Conservation (phyloP, 805 yeast species). For the Cyberlindnera maclurae region DNA sequence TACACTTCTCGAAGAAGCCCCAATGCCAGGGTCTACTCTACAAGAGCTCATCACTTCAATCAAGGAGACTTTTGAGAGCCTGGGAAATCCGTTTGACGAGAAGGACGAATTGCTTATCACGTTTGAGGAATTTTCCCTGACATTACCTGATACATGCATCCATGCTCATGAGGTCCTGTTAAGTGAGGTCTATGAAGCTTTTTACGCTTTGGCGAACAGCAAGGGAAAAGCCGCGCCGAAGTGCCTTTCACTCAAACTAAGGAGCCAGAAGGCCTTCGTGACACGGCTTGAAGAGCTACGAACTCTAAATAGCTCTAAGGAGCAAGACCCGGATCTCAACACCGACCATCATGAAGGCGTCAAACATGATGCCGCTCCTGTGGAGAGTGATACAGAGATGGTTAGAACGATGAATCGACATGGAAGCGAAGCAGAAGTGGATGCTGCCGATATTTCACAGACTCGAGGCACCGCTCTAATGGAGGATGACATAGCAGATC, state of each 20-base stretch:
- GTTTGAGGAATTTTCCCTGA: slow-evolving; percentile 16
- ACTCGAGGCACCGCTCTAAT: neutral
- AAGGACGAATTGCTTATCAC: slow-evolving; percentile 14
- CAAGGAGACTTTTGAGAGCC: slow-evolving; percentile 11
- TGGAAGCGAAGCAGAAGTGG: neutral
- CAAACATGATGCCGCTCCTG: neutral
- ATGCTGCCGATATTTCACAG: neutral
- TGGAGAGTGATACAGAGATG: slow-evolving; percentile 1
- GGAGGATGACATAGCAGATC: neutral
- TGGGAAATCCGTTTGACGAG: slow-evolving; percentile 16
- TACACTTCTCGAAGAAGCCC: slow-evolving; percentile 16
- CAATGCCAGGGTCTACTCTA: slow-evolving; percentile 8
- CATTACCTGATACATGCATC: slow-evolving; percentile 14
- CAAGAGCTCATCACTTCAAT: slow-evolving; percentile 14
- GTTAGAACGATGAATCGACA: too few relatives aligned
- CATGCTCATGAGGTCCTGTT: slow-evolving; percentile 15
- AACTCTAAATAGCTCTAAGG: neutral
- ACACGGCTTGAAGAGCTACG: slow-evolving; percentile 10
- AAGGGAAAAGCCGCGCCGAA: slow-evolving; percentile 5
- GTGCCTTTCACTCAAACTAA: slow-evolving; percentile 11
- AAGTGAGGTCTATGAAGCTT: slow-evolving; percentile 14
- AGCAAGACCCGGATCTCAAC: neutral
- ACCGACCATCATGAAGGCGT: too few relatives aligned
- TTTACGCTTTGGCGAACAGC: slow-evolving; percentile 5
- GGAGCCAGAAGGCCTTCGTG: slow-evolving; percentile 11